Percentiles rank a stretch among this genome's conserved stretches.
phyloP scores from a whole-genome alignment of 2,329 filamentous ascomycete species.

The Chrysoporthe cubensis region DNA sequence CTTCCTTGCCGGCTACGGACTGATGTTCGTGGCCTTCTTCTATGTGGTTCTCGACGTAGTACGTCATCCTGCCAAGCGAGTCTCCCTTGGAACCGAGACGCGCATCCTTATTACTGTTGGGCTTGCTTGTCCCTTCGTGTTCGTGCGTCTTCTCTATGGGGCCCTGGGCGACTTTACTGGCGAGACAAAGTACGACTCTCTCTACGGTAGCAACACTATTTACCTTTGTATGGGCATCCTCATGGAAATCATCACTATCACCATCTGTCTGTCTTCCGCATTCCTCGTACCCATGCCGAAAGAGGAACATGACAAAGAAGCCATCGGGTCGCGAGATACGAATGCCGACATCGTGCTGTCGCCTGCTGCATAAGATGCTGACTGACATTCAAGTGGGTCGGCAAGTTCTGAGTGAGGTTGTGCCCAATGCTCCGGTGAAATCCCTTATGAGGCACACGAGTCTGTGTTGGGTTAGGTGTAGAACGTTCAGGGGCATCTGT shows the following conservation, averaged over 20 bases:
- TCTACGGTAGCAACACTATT: constrained; percentile 28
- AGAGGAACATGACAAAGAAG: background rate
- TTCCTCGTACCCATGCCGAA: background rate
- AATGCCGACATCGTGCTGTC: background rate
- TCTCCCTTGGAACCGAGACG: constrained; percentile 20
- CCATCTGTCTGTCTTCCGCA: constrained; percentile 22
- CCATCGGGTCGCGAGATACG: no score
- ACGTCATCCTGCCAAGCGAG: constrained; percentile 2
- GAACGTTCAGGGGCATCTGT: no score
- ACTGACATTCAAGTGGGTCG: background rate
- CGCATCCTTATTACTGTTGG: constrained; percentile 26
- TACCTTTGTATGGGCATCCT: constrained; percentile 29
- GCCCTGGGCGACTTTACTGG: constrained; percentile 27
- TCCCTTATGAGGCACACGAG: background rate
- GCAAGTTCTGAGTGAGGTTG: background rate
- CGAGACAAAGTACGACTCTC: constrained; percentile 25
- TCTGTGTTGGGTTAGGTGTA: no score
- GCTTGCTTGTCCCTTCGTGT: constrained; percentile 24
- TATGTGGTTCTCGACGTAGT: constrained; percentile 1
- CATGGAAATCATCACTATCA: constrained; percentile 27
- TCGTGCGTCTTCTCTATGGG: constrained; percentile 28
- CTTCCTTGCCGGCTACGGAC: constrained; percentile 26
- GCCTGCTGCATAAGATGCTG: background rate
- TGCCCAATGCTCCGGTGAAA: background rate
- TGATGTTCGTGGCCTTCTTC: constrained; percentile 26